phyloP scores from a whole-genome alignment of 305 asterid species.

The Withania somnifera region DNA sequence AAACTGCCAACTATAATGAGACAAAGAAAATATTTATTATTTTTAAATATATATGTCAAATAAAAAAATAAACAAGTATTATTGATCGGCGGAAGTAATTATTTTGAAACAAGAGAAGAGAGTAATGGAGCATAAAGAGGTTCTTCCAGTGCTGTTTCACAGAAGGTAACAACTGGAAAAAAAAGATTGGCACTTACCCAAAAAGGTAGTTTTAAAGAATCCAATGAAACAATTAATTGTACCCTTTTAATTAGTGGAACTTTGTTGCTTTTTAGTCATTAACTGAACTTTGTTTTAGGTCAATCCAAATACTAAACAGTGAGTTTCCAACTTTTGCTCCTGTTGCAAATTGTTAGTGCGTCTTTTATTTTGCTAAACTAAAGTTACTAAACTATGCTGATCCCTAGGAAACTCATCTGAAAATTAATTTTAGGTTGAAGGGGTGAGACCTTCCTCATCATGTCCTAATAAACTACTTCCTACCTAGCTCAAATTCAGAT shows the following conservation, averaged over 20 bases:
- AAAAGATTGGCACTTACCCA: slow-evolving; percentile 6
- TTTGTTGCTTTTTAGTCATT: not conserved
- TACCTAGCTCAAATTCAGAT: too few relatives aligned
- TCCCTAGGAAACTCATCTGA: slow-evolving; percentile 13
- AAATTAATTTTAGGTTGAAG: not conserved
- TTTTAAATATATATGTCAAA: too few relatives aligned
- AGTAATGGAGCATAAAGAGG: not conserved
- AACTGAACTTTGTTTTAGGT: not conserved
- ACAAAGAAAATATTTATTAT: too few relatives aligned
- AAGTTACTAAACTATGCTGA: slow-evolving; percentile 13
- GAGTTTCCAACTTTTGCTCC: slow-evolving; percentile 11
- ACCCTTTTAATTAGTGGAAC: not conserved
- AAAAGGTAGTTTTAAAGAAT: slow-evolving; percentile 4
- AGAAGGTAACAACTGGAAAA: slow-evolving; percentile 23
- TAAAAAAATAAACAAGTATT: too few relatives aligned
- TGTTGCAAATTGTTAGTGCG: not conserved
- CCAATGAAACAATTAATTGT: slow-evolving; percentile 12
- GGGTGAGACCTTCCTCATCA: not conserved
- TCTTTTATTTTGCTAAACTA: not conserved
- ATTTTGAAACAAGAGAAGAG: too few relatives aligned
- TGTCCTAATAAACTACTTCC: too few relatives aligned
- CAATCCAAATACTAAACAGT: not conserved
- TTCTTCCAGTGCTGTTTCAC: slow-evolving; percentile 18
- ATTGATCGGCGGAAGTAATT: too few relatives aligned
- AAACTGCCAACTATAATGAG: too few relatives aligned